A percentile compares a stretch with the other conserved stretches of the same genome.
phyloP scores from a whole-genome alignment of 352 stramenopile species.

The Globisporangium okanoganense region DNA sequence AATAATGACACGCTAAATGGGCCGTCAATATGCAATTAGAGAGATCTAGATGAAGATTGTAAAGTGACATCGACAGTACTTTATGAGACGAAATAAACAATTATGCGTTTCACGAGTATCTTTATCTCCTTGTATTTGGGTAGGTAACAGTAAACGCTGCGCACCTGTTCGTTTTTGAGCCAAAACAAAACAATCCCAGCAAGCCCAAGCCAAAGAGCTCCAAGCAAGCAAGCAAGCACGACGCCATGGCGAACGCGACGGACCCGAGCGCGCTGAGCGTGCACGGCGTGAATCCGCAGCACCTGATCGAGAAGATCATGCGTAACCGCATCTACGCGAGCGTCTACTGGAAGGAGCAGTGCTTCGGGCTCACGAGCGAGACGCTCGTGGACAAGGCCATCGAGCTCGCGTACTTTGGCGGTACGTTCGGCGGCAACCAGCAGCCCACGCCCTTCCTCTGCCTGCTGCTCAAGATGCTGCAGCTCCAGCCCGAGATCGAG shows the following conservation, averaged over 20 bases:
- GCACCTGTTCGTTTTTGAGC: background rate
- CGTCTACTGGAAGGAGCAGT: conserved; percentile 98
- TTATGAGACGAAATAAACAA: background rate
- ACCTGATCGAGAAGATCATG: conserved; percentile 98
- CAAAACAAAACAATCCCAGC: background rate
- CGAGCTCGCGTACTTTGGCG: conserved; percentile 90
- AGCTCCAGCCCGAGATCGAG: conserved; percentile 96
- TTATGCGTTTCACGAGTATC: background rate
- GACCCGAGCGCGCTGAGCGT: conserved; percentile 89
- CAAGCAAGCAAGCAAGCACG: background rate
- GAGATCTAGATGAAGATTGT: too few relatives aligned
- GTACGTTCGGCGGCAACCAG: conserved; percentile 93
- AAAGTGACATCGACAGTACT: too few relatives aligned
- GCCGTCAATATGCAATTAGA: too few relatives aligned
- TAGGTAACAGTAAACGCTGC: background rate
- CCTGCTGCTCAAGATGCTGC: conserved; percentile 97
- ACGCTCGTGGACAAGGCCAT: conserved; percentile 96
- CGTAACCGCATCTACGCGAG: conserved; percentile 95
- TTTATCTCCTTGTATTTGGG: background rate
- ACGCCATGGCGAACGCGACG: conserved; percentile 81
- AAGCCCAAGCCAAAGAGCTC: background rate
- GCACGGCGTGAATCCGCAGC: conserved; percentile 97
- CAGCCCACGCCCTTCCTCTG: conserved; percentile 98
- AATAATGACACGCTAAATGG: too few relatives aligned
- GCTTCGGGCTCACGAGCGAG: conserved; percentile 95